Evolutionary conservation across 192 early-diverging fungal genomes (phyloP).

Genomic region (Umbelopsis sp.): DNA sequence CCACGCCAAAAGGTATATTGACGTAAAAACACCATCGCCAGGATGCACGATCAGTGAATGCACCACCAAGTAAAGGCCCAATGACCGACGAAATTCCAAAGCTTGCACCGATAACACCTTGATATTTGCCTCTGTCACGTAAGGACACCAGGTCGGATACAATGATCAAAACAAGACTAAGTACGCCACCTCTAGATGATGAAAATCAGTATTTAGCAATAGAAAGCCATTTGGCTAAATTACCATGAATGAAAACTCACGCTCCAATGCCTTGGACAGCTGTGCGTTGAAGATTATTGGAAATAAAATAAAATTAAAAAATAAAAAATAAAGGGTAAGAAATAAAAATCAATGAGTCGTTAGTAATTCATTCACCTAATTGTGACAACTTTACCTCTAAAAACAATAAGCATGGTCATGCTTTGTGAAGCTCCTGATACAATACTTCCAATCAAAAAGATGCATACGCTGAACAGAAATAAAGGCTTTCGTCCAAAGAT

Average conservation of each 20-base stretch:
- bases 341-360: neutral
- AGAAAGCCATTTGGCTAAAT: neutral
- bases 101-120: conserved; percentile 55
- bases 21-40: conserved; percentile 51
- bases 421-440: conserved; percentile 62
- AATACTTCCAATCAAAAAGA: conserved; percentile 68
- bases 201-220: neutral
- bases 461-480: conserved; percentile 60
- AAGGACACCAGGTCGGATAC: conserved; percentile 67
- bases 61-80: conserved; percentile 63
- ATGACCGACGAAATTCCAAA: conserved; percentile 55
- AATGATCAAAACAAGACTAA: conserved; percentile 66
- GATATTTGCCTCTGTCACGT: conserved; percentile 68
- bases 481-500: conserved; percentile 75
- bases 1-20: conserved; percentile 44
- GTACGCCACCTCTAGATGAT: conserved; percentile 28
- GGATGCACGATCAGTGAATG: conserved; percentile 55
- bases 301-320: too few species aligned
- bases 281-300: conserved; percentile 16
- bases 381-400: conserved; percentile 43
- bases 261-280: conserved; percentile 73
- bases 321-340: too few species aligned
- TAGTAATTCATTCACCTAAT: neutral
- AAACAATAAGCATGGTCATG: conserved; percentile 65
- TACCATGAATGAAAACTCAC: neutral